These are phyloP conservation scores for Coemansia asiatica DNA, from an alignment of 192 early-diverging fungal species.

Conservation along the genomic window DNA sequence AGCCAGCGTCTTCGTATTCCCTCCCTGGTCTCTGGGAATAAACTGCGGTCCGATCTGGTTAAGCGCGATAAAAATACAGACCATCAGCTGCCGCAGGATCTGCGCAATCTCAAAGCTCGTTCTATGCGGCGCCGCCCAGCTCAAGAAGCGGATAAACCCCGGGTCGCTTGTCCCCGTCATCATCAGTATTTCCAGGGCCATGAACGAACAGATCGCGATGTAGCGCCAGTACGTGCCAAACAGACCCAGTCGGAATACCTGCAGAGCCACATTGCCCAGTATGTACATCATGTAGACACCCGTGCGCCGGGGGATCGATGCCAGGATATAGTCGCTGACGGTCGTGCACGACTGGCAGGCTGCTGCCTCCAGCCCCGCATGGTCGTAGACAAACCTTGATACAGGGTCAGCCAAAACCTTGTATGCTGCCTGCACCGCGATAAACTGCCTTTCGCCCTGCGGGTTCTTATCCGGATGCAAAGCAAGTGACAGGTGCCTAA, in stretches of 20 bases:
- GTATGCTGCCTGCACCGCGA: constrained; percentile 75
- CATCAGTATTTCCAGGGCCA: constrained; percentile 44
- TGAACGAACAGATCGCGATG: constrained; percentile 40
- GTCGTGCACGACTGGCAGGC: constrained; percentile 60
- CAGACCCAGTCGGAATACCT: constrained; percentile 42
- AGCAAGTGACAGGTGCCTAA: constrained; percentile 58
- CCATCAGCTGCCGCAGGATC: constrained; percentile 44
- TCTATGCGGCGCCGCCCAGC: constrained; percentile 38
- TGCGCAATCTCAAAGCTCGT: constrained; percentile 47
- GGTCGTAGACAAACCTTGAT: constrained; percentile 69
- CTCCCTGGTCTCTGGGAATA: constrained; percentile 37
- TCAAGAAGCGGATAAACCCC: constrained; percentile 19
- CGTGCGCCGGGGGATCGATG: constrained; percentile 39
- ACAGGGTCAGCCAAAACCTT: constrained; percentile 69
- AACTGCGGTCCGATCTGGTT: constrained; percentile 55
- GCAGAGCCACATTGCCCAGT: constrained; percentile 40
- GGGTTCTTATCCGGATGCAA: constrained; percentile 69
- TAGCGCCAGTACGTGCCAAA: constrained; percentile 52
- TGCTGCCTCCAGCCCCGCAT: constrained; percentile 61
- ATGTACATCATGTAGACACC: constrained; percentile 31
- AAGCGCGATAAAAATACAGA: constrained; percentile 48
- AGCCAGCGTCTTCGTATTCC: constrained; percentile 36
- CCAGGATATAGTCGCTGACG: constrained; percentile 86
- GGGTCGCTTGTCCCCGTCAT: constrained; percentile 35
- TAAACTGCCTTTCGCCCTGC: constrained; percentile 68